Evolutionary conservation across 2,329 filamentous ascomycete species (phyloP).

Genomic region (Neonectria faginata): DNA sequence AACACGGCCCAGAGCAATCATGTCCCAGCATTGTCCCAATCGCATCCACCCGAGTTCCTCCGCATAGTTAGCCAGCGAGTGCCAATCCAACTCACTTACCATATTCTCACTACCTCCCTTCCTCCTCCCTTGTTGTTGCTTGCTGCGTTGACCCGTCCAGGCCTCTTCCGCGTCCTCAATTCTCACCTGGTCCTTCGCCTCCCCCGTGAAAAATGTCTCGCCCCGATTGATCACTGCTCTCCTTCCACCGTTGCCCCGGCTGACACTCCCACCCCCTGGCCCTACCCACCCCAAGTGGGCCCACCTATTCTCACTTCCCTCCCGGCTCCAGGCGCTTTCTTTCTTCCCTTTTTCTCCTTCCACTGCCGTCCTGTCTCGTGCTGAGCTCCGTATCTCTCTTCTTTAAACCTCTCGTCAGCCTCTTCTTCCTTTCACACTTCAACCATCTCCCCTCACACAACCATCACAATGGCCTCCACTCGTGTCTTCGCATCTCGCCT

Average conservation of each 20-base stretch:
- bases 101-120: constrained; percentile 46
- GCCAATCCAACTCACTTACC: constrained; percentile 38
- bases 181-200: constrained; percentile 35
- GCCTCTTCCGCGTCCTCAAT: constrained; percentile 29
- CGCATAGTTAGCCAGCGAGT: constrained; percentile 48
- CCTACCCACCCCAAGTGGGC: constrained; percentile 50
- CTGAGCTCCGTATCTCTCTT: constrained; percentile 51
- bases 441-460: constrained; percentile 54
- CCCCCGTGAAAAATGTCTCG: constrained; percentile 48
- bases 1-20: constrained; percentile 46
- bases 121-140: constrained; percentile 17
- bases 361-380: constrained; percentile 51
- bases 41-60: constrained; percentile 52
- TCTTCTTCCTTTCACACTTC: constrained; percentile 44
- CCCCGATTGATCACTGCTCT: constrained; percentile 43
- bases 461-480: constrained; percentile 83
- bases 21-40: constrained; percentile 43
- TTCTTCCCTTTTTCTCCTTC: constrained; percentile 57
- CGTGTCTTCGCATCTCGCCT: constrained; percentile 83
- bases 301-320: constrained; percentile 52
- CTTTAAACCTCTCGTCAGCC: constrained; percentile 50
- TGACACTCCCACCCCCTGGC: constrained; percentile 50
- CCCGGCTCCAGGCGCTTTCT: constrained; percentile 53
- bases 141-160: constrained; percentile 22
- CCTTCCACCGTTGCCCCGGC: constrained; percentile 51